Conservation (phyloP, 2,329 filamentous ascomycete species). For the Helicocarpus griseus region DNA sequence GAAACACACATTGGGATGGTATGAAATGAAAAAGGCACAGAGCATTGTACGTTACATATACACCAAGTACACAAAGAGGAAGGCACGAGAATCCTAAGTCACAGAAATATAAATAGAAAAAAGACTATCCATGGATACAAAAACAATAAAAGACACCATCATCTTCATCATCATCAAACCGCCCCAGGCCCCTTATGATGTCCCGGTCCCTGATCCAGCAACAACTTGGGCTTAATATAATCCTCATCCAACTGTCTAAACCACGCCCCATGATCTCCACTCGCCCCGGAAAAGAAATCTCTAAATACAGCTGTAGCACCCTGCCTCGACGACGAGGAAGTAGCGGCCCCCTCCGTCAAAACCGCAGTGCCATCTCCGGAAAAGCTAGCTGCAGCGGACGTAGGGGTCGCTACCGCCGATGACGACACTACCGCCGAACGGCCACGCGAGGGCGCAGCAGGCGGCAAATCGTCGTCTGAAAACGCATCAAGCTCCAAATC, state of each 20-base stretch:
- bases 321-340: constrained; percentile 8
- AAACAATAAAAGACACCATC: not conserved
- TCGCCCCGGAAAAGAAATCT: constrained; percentile 64
- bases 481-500: constrained; percentile 31
- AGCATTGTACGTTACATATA: not conserved
- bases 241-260: constrained; percentile 92
- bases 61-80: not conserved
- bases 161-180: constrained; percentile 24
- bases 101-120: constrained; percentile 1
- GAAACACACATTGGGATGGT: not conserved
- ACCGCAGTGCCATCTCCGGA: not conserved
- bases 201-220: constrained; percentile 59
- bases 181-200: constrained; percentile 33
- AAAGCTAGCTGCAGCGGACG: not conserved
- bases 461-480: constrained; percentile 51
- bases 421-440: not conserved
- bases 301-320: constrained; percentile 67
- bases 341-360: not conserved
- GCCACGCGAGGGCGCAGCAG: constrained; percentile 33
- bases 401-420: constrained; percentile 8
- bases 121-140: constrained; percentile 1
- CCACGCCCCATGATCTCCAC: constrained; percentile 80
- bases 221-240: constrained; percentile 83
- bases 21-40: not conserved
- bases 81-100: not conserved